These are phyloP conservation scores for Populus hybrid DNA, from an alignment of 441 rosid species.

Conservation along the genomic window DNA sequence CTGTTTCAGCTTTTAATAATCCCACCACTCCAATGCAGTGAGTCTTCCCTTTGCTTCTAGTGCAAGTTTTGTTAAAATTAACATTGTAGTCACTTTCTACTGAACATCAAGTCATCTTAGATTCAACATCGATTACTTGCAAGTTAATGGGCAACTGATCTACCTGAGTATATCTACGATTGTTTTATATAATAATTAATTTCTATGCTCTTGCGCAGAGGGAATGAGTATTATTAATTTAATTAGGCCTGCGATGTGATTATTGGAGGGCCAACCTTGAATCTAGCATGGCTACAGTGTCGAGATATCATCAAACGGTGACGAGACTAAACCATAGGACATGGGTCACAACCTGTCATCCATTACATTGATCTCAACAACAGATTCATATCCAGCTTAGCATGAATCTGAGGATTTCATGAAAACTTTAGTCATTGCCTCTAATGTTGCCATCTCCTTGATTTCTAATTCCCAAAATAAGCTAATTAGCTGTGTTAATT, in stretches of 20 bases:
- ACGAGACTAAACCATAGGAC: neutral
- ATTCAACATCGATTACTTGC: neutral
- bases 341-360: neutral
- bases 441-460: neutral
- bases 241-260: neutral
- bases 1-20: no score
- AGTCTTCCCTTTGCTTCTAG: neutral
- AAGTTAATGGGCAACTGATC: neutral
- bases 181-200: no score
- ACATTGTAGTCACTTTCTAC: neutral
- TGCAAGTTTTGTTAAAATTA: neutral
- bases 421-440: neutral
- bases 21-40: neutral
- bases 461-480: neutral
- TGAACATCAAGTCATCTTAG: neutral
- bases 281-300: no score
- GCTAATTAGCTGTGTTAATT: no score
- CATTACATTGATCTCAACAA: neutral
- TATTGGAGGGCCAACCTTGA: neutral
- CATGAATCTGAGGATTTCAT: neutral
- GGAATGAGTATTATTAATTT: no score
- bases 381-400: neutral
- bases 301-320: neutral
- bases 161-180: neutral
- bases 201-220: no score